Evolutionary conservation across 1,284 basidiomycete species (phyloP), one percentile per base, ranked within the genome.

Genomic region (Marasmius oreades): DNA sequence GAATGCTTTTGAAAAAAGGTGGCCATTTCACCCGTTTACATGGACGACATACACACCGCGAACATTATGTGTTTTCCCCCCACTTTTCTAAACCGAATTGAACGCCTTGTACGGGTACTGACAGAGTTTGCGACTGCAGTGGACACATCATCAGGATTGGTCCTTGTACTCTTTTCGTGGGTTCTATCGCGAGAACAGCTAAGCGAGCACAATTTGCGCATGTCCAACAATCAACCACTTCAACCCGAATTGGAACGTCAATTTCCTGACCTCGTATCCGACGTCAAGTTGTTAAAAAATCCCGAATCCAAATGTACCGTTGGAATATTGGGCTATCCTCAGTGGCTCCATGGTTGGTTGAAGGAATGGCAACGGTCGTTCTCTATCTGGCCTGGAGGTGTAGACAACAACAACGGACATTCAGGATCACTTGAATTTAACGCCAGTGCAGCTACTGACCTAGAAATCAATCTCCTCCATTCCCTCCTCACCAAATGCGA

Each of bases 161-260:
- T 82, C n/a, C 74, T 70, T 5, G 75, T 74, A 0, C 69, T 85
- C 6, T 61, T 81, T 22, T 77, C 79, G 18, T 84, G 78, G 76
- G 65, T 64, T 16, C 64, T 83, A 12, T 14, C 18, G 16, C 18
- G 36, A 39, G 46, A 48, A 18, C 46, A 54, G 5, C 46, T 16
- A 39, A 11, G 23, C 16, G 22, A n/a, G n/a, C n/a, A 24, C 11
- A 54, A 59, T 8, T 43, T 34, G 31, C 24, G 24, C 7, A 26
- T 10, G 18, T 31, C 20, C 23, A 23, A 16, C 20, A 34, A 43
- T n/a, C 14, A 26, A 39, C 18, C 54, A n/a, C 2, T 26, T 31
- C 5, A 31, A 31, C 10, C 28, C 33, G 53, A 39, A 20, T 31
- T 37, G 12, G 20, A 45, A 24, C 24, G 46, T 20, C n/a, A n/a